Base-by-base conservation (phyloP, 208 protist species). In the Eutreptiella sp. region DNA sequence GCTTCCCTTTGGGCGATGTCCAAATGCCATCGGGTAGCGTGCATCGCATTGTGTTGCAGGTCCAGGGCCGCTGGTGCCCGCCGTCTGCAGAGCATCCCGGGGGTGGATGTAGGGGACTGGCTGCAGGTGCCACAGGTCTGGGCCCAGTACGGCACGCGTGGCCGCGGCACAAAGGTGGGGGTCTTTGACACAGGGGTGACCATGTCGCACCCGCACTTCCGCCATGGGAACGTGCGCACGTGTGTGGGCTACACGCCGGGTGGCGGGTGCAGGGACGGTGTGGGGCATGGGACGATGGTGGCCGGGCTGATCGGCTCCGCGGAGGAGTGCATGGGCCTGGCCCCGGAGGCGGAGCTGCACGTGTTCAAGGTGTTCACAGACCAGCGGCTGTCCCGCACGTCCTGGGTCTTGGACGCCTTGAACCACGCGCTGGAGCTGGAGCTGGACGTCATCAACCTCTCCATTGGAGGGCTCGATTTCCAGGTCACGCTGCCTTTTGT, bases 241-340 rank as follows among this genome's bases (percentile, higher is more conserved):
- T 24, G 58, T 1, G 84, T 70, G 0, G 72, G 93, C 52, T 96
- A 79, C 75, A 94, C 90, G 5, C 65, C 75, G 19, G 83, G 92
- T 19, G n/a, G n/a, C n/a, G 70, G 33, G 2, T 34, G 55, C 1
- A 83, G 88, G 23, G 79, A 83, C 31, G 63, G 67, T 0, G 66
- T 96, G 33, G 90, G 88, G 5, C 96, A 99, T 66, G 97, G 96
- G 21, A 97, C 93, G 2, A 95, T 95, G 66, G 93, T 94, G n/a
- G 81, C 92, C 4, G 92, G 92, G 41, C 54, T 95, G 7, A 76
- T 97, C 45, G 90, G 79, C 0, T 74, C 75, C 28, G 68, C 81
- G 7, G 64, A 81, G 36, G 53, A 69, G 11, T 95, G 89, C 54
- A 32, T 68, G 2, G 95, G 96, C 3, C 63, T 98, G 4, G 94